A percentile compares a stretch with the other conserved stretches of the same genome.
Evolutionary conservation across 176 grass and related monocot genomes (phyloP).

Genomic region (Oryza australiensis): DNA sequence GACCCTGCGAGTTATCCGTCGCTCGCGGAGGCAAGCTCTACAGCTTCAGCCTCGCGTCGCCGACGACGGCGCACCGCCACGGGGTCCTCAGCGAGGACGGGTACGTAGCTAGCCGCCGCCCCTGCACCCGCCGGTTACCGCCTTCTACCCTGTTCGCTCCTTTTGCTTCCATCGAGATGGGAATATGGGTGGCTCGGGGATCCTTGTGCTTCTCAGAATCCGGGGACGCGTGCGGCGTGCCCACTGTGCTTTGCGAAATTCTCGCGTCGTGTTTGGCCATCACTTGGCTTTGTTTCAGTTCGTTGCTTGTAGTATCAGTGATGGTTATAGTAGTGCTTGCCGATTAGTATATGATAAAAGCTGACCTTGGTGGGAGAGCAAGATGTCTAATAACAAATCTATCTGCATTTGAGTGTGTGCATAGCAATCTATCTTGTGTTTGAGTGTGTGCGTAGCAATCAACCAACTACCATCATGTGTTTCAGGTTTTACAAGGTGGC

Average conservation of each 20-base stretch:
- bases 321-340: neutral
- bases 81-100: constrained; percentile 90
- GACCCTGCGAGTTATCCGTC: constrained; percentile 64
- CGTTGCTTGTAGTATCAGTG: neutral
- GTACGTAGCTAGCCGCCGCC: constrained; percentile 28
- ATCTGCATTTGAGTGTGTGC: neutral
- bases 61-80: constrained; percentile 63
- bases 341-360: neutral
- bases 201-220: neutral
- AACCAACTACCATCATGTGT: constrained; percentile 14
- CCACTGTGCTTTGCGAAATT: constrained; percentile 32
- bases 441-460: neutral
- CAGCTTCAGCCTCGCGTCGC: constrained; percentile 74
- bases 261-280: neutral
- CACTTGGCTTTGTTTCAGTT: neutral
- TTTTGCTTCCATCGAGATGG: neutral
- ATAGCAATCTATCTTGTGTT: constrained; percentile 28
- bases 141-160: neutral
- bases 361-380: neutral
- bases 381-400: neutral
- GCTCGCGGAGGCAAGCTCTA: constrained; percentile 43
- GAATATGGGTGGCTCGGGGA: neutral
- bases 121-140: neutral
- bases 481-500: constrained; percentile 87
- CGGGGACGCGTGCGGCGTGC: neutral